Evolutionary conservation across 768 basidiomycete species (phyloP).

Genomic region (Suillus americanus): DNA sequence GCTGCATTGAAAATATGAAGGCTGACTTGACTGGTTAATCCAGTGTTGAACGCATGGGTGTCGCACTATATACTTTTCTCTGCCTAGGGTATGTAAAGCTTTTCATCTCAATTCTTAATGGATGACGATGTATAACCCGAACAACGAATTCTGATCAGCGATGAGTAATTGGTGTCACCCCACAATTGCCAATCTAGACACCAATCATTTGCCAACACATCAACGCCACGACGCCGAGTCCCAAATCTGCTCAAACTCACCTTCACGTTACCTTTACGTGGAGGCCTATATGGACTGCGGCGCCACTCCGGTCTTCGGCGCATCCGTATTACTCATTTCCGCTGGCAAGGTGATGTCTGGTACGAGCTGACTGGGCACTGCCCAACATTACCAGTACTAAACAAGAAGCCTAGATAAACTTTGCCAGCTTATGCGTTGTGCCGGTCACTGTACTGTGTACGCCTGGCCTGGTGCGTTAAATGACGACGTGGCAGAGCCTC

Average conservation of each 20-base stretch:
- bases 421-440: background rate
- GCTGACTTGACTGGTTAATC: background rate
- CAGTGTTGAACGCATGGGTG: background rate
- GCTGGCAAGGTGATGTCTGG: background rate
- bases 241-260: background rate
- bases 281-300: background rate
- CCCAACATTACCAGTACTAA: background rate
- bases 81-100: background rate
- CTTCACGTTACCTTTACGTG: too few relatives aligned
- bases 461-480: background rate
- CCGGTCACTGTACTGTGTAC: background rate
- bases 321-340: background rate
- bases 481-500: background rate
- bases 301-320: too few relatives aligned
- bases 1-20: slow-evolving; percentile 5
- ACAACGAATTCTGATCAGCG: background rate
- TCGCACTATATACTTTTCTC: background rate
- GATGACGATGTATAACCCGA: background rate
- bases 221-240: background rate
- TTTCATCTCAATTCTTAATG: background rate
- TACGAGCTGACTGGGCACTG: background rate
- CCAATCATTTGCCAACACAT: background rate
- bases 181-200: background rate
- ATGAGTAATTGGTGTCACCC: background rate
- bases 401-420: background rate